Evolutionary conservation across 2,329 filamentous ascomycete species (phyloP), one percentile per base, ranked within the genome.

Genomic region (Alternaria novae-zelandiae): DNA sequence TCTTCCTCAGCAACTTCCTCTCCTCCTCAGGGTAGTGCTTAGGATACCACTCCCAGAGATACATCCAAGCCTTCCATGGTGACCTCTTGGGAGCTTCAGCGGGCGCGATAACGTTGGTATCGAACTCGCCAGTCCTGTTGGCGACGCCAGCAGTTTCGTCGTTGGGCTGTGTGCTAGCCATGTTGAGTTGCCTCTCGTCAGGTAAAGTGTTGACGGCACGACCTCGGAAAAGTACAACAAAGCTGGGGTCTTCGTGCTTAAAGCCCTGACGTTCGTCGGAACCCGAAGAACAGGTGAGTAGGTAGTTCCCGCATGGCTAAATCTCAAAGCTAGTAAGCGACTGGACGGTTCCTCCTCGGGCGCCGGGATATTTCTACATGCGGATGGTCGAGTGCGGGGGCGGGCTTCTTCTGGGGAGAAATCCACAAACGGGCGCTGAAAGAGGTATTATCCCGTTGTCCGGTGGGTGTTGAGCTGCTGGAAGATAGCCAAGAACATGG

Each of bases 1-100:
- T 69, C 59, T 79, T 80, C 36, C 76, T 70, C 41, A 80, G 54
- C 6, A 80, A 57, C 61, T 72, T 75, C 25, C 74, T 71, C 64
- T 80, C 78, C 53, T 78, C 74, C 11, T 66, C 70, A 3, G 78
- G 72, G 43, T 80, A 80, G 51, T 77, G 73, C 20, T 70, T 72
- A 5, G 78, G 78, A 51, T 80, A 80, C 78, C 78, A 80, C 54
- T 80, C 76, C 77, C 75, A 78, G 1, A 79, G 71, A 26, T 79
- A 79, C 74, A 79, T 76, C 76, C 76, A 79, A 0, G 77, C 77
- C 54, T 77, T 79, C 77, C 77, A 79, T 57, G 77, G 76, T 8
- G 76, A 78, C n/a, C 76, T 70, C 62, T 75, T 76, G 17, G 77
- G 77, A 3, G 77, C 77, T 45, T 77, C 75, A 7, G 67, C 70